Evolutionary conservation across 768 basidiomycete species (phyloP).

Genomic region (Candolleomyces eurysporus): DNA sequence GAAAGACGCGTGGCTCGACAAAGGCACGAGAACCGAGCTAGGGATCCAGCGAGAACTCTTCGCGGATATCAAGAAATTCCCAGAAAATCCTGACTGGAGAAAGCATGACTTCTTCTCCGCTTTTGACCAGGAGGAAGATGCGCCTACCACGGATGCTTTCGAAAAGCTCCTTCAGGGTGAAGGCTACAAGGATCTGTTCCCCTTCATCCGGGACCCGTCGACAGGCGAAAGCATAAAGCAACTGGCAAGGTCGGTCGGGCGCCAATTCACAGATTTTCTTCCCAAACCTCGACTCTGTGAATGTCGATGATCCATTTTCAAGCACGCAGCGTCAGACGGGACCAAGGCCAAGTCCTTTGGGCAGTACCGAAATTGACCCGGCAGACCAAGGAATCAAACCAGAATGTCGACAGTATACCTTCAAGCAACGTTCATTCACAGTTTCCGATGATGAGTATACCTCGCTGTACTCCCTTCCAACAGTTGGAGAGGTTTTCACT

Average conservation of each 20-base stretch:
- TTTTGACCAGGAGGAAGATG: background rate
- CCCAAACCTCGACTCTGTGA: too few species aligned
- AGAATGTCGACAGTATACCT: background rate
- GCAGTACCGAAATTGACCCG: background rate
- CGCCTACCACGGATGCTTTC: background rate
- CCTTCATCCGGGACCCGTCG: too few species aligned
- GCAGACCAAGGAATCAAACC: background rate
- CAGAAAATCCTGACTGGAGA: background rate
- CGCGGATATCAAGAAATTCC: conserved; percentile 7
- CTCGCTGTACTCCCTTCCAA: background rate
- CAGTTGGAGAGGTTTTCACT: background rate
- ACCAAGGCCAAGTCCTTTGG: too few species aligned
- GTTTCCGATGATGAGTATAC: background rate
- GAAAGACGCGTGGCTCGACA: conserved; percentile 14
- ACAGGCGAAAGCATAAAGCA: too few species aligned
- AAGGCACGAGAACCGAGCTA: conserved; percentile 4
- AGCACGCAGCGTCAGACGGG: too few species aligned
- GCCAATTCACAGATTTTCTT: too few species aligned
- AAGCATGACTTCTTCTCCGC: background rate
- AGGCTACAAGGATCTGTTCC: background rate
- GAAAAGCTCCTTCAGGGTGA: background rate
- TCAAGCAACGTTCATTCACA: background rate
- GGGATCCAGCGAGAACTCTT: conserved; percentile 11
- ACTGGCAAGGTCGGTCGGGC: too few species aligned
- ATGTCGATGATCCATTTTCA: too few species aligned